Evolutionary conservation across 192 early-diverging fungal species (phyloP).

Genomic region (Oehlia diaphana): DNA sequence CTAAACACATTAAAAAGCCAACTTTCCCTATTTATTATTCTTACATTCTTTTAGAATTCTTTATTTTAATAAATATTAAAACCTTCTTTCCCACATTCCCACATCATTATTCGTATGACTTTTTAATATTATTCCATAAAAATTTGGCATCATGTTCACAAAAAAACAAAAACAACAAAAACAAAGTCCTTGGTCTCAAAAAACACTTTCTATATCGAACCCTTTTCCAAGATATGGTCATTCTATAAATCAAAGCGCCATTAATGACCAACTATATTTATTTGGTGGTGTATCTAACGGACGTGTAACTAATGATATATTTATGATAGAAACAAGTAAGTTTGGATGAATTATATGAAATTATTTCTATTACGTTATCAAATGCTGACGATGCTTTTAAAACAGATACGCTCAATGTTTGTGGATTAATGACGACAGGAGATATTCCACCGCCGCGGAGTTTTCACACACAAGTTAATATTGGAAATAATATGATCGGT

Average conservation of each 20-base stretch:
- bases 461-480: slow-evolving; percentile 44
- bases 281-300: slow-evolving; percentile 45
- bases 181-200: slow-evolving; percentile 24
- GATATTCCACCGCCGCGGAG: slow-evolving; percentile 42
- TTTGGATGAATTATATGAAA: not conserved
- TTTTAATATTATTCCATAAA: no score
- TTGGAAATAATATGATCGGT: slow-evolving; percentile 49
- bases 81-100: no score
- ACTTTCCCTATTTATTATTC: no score
- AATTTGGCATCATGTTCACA: not conserved
- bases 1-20: no score
- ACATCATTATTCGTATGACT: no score
- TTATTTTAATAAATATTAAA: no score
- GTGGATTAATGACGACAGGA: slow-evolving; percentile 38
- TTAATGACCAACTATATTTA: slow-evolving; percentile 39
- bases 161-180: not conserved
- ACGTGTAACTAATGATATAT: slow-evolving; percentile 38
- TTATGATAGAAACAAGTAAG: slow-evolving; percentile 44
- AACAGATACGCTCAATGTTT: slow-evolving; percentile 39
- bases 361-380: not conserved
- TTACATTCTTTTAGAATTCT: no score
- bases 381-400: not conserved
- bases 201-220: slow-evolving; percentile 26
- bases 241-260: slow-evolving; percentile 32
- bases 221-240: slow-evolving; percentile 42